Conservation (phyloP, 306 rosid genomes). For the Lathyrus oleraceus region DNA sequence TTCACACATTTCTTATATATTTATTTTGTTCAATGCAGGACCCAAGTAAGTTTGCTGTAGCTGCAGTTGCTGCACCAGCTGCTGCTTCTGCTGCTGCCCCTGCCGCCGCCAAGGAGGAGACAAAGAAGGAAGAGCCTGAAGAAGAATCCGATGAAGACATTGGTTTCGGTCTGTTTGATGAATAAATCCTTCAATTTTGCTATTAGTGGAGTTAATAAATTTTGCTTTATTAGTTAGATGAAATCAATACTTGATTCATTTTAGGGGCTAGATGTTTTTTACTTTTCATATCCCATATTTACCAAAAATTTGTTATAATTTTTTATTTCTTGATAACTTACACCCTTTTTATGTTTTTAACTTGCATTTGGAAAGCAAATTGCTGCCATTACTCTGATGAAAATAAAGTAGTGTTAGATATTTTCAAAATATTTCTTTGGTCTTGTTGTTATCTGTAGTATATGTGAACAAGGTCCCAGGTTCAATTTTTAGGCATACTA, state of each 20-base stretch:
- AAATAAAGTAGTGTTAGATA: too few species aligned
- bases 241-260: background rate
- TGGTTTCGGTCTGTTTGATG: conserved; percentile 11
- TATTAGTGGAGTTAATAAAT: background rate
- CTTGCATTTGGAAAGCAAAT: background rate
- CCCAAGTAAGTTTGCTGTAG: conserved; percentile 21
- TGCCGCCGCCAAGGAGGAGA: conserved; percentile 22
- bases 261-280: background rate
- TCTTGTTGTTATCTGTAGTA: too few species aligned
- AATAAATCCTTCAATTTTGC: background rate
- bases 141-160: conserved; percentile 7
- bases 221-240: background rate
- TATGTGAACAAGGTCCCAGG: too few species aligned
- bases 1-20: background rate
- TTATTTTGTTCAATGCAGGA: conserved; percentile 17
- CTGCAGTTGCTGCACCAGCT: conserved; percentile 21
- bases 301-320: background rate
- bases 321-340: background rate
- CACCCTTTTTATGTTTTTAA: background rate
- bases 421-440: too few species aligned
- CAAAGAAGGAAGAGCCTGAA: conserved; percentile 14
- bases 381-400: background rate
- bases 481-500: too few species aligned
- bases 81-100: conserved; percentile 8
- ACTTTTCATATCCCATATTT: background rate